phyloP scores from a whole-genome alignment of 192 early-diverging fungal genomes.

The Linnemannia hyalina region DNA sequence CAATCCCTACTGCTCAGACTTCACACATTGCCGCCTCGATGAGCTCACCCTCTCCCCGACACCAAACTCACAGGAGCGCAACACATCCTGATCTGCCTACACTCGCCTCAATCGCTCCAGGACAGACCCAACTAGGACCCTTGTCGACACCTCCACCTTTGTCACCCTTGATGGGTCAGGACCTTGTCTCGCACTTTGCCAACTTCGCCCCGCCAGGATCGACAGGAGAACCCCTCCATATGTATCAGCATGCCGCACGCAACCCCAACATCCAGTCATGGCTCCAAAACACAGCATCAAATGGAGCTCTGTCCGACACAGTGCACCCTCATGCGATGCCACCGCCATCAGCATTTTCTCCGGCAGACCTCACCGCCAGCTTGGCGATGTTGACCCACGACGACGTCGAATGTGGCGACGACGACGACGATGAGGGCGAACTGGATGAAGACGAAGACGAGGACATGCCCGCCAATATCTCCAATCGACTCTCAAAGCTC shows the following conservation, averaged over 20 bases:
- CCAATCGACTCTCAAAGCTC: conserved; percentile 39
- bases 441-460: conserved; percentile 43
- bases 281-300: conserved; percentile 10
- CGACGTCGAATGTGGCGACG: not conserved
- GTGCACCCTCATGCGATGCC: not conserved
- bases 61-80: not conserved
- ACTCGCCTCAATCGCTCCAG: conserved; percentile 9
- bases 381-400: conserved; percentile 5
- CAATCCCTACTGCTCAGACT: conserved; percentile 24
- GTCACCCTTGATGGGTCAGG: conserved; percentile 36
- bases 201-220: not conserved
- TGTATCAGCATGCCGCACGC: not conserved
- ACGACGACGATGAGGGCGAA: conserved; percentile 35
- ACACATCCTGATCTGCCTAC: conserved; percentile 21
- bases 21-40: not conserved
- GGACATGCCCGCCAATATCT: conserved; percentile 26
- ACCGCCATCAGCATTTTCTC: conserved; percentile 13
- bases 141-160: conserved; percentile 42
- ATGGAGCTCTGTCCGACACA: not conserved
- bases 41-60: not conserved
- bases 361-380: conserved; percentile 15
- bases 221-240: not conserved
- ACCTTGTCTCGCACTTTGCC: conserved; percentile 14
- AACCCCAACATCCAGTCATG: conserved; percentile 25
- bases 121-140: conserved; percentile 14